Evolutionary conservation across 2,329 filamentous ascomycete species (phyloP).

Genomic region (Biscogniauxia sp.): DNA sequence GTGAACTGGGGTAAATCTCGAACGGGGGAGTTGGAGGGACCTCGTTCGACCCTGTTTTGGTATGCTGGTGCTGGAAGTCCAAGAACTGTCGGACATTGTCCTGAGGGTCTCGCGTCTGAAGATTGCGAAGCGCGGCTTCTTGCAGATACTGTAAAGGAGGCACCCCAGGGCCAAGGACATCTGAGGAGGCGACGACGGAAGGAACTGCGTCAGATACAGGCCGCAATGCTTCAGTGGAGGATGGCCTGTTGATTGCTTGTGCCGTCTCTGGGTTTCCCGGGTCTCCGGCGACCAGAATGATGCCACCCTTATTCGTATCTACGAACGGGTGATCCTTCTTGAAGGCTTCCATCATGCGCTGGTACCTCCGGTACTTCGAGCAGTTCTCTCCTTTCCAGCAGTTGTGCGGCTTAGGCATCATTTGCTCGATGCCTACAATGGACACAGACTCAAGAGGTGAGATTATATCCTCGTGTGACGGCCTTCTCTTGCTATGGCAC

Average conservation of each 20-base stretch:
- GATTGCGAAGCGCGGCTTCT: slow-evolving; percentile 66
- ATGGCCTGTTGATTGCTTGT: slow-evolving; percentile 52
- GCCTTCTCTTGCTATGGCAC: slow-evolving; percentile 33
- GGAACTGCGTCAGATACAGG: slow-evolving; percentile 74
- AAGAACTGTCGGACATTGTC: slow-evolving; percentile 93
- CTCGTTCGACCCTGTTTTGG: slow-evolving; percentile 42
- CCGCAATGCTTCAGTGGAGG: slow-evolving; percentile 53
- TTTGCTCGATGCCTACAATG: slow-evolving; percentile 87
- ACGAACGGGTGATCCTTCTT: slow-evolving; percentile 71
- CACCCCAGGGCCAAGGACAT: slow-evolving; percentile 71
- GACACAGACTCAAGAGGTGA: slow-evolving; percentile 81
- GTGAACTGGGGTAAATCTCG: slow-evolving; percentile 54
- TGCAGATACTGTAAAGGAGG: slow-evolving; percentile 69
- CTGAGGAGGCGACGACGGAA: slow-evolving; percentile 87
- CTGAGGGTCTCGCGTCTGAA: slow-evolving; percentile 76
- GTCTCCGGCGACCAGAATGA: slow-evolving; percentile 75
- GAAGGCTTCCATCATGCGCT: slow-evolving; percentile 72
- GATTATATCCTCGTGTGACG: slow-evolving; percentile 61
- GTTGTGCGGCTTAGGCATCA: slow-evolving; percentile 78
- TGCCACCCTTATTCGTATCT: slow-evolving; percentile 58
- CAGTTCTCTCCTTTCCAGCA: slow-evolving; percentile 88
- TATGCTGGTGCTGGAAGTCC: slow-evolving; percentile 67
- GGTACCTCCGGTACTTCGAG: slow-evolving; percentile 76
- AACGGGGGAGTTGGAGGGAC: slow-evolving; percentile 70
- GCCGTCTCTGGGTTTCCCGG: slow-evolving; percentile 73